A percentile compares a stretch with the other conserved stretches of the same genome.
Evolutionary conservation across 139 green algal species (phyloP).

Genomic region (Coelastrella sp.): DNA sequence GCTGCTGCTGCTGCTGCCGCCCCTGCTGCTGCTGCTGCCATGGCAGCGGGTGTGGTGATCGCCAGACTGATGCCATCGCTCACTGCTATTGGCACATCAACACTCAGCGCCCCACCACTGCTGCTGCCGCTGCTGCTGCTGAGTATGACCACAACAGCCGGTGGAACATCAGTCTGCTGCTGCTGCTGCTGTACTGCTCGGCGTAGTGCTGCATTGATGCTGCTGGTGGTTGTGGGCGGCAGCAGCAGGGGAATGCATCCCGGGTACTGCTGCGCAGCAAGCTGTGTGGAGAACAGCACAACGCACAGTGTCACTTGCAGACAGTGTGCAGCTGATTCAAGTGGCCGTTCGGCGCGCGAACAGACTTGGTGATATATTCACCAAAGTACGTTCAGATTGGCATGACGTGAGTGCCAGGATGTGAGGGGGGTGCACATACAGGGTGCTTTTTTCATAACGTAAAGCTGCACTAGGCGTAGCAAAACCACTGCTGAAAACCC

Average conservation of each 20-base stretch:
- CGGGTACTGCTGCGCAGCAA: slow-evolving; percentile 21
- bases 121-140: not conserved
- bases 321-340: too few relatives aligned
- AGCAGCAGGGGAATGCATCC: slow-evolving; percentile 17
- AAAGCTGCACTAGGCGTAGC: too few relatives aligned
- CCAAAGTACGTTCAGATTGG: too few relatives aligned
- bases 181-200: not conserved
- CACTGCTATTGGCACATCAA: not conserved
- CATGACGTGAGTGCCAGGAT: too few relatives aligned
- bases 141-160: not conserved
- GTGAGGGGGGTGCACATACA: too few relatives aligned
- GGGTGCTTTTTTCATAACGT: too few relatives aligned
- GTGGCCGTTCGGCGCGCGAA: too few relatives aligned
- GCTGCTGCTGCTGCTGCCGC: slow-evolving; percentile 30
- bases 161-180: not conserved
- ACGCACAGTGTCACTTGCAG: too few relatives aligned
- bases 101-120: not conserved
- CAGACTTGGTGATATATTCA: too few relatives aligned
- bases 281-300: too few relatives aligned
- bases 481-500: too few relatives aligned
- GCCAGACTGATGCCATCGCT: not conserved
- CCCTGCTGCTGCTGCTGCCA: slow-evolving; percentile 1
- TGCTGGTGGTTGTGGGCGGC: not conserved
- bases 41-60: slow-evolving; percentile 19
- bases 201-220: slow-evolving; percentile 8